Conservation (phyloP, 192 early-diverging fungal genomes). For the Backusella macrospora region DNA sequence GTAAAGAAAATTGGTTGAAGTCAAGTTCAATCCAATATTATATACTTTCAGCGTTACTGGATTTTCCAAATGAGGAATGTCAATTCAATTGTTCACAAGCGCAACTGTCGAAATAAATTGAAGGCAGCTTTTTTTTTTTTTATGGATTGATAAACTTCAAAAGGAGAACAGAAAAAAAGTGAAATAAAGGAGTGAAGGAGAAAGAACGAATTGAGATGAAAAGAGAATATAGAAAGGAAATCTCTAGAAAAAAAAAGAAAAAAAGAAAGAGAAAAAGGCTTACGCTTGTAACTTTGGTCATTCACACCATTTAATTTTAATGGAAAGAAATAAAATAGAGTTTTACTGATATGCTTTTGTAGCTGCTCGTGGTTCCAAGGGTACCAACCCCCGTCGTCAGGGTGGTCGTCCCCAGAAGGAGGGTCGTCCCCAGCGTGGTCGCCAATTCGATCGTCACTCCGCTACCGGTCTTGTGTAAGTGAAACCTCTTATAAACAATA, state of each 20-base stretch:
- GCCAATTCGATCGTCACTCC: constrained; percentile 87
- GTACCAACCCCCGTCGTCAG: constrained; percentile 47
- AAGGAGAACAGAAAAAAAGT: neutral
- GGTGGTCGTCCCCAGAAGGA: constrained; percentile 40
- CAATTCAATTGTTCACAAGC: neutral
- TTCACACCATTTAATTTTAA: neutral
- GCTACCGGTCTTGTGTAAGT: constrained; percentile 68
- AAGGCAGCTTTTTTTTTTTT: neutral
- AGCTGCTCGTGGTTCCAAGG: constrained; percentile 45
- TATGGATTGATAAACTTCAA: neutral
- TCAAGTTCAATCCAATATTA: neutral
- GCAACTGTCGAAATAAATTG: neutral
- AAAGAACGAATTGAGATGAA: neutral
- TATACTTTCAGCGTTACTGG: neutral
- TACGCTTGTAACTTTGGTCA: neutral
- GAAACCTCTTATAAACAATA: neutral
- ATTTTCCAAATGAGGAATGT: neutral
- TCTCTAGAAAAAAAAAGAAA: neutral
- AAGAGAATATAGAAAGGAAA: neutral
- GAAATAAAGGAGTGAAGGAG: neutral
- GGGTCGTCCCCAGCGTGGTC: constrained; percentile 52
- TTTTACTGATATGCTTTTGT: constrained; percentile 5
- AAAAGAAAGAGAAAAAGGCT: neutral
- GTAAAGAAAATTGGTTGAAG: neutral
- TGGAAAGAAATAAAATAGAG: neutral